Evolutionary conservation across 495 filamentous ascomycete species (phyloP), one percentile per base, ranked within the genome.

Genomic region (Darksidea phi): DNA sequence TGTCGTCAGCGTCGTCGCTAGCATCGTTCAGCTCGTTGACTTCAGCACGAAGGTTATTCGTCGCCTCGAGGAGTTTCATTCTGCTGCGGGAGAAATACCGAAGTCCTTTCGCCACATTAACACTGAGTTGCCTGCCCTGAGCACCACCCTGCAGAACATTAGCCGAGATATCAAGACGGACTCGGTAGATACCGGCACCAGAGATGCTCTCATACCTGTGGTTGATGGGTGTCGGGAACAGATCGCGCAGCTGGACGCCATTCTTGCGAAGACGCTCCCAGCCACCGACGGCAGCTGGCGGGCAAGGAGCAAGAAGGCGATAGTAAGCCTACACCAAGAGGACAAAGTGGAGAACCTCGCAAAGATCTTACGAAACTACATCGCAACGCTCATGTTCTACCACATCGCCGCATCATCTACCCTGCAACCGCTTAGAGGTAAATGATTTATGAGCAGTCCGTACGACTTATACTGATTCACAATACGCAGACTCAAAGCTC

Each of bases 11-110:
- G 50, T 76, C 6, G 63, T 69, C 0, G 63, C 72, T 15, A 66
- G 67, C 32, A 68, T 76, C 41, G 52, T 70, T 41, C 70, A 74
- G 38, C 72, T 77, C 17, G 65, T 73, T 50, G 70, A 71, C 37
- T 76, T 75, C 47, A 72, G 72, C 26, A 56, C 61, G 21, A 76
- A 67, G 26, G 48, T 74, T 13, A 42, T 72, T 15, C 37, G 48
- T 38, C 67, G 74, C 17, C 64, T 77, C 10, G 46, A 75, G 23
- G 72, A 76, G 41, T 70, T 67, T 51, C 55, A 61, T 11, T 57
- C 54, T 6, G 63, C 59, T 24, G 57, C 67, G 18, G 52, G 54
- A 17, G 61, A 71, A 1, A 43, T 73, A 15, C 74, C 73, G 6
- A 65, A 66, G 32, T 55, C 63, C n/a, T 71, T 75, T 49, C 59